Base-by-base conservation (phyloP, 345 rosid genomes). In the Adansonia digitata region DNA sequence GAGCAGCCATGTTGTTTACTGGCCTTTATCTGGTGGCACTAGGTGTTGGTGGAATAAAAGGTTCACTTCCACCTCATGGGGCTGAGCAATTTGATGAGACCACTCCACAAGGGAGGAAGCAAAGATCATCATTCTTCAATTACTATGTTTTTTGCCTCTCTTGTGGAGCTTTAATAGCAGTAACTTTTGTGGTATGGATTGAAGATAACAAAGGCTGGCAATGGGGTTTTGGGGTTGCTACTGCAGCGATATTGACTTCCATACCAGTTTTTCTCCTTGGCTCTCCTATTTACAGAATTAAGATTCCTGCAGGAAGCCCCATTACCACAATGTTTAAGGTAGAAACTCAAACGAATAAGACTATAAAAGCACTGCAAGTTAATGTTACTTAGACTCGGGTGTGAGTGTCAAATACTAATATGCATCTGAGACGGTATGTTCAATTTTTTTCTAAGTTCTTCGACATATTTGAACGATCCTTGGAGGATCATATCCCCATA, bases 141-240 rank as follows among this genome's bases (percentile, higher is more conserved):
- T 91, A 94, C 85, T 94, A 76, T 45, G 85, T 94, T 3, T 94
- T 91, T 84, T 84, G 88, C 79, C 97, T 94, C 66, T 85, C 97
- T 8, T 87, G 87, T 14, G 97, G 97, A 35, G 98, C 97, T 56
- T 81, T 94, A 29, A 77, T 94, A 64, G 98, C 97, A 7, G 98
- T 94, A 42, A 94, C 97, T 15, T 77, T 92, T 59, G 97, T 89
- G 78, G 97, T 94, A 56, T 92, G 97, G 97, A 86, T 94, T 48
- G 97, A 94, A 86, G 97, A 91, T 79, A 94, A 94, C 85, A 82
- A 81, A 79, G 98, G 98, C 22, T 94, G 98, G 98, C 88, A 87
- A 65, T 92, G 94, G 84, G 98, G 97, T 62, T 91, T 94, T 14
- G 97, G 91, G 72, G 77, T 88, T 43, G 83, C 97, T 37, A 88